Percentiles rank a stretch among this genome's conserved stretches.
Evolutionary conservation across 805 yeast species (phyloP).

Genomic region (Brettanomyces naardenensis): DNA sequence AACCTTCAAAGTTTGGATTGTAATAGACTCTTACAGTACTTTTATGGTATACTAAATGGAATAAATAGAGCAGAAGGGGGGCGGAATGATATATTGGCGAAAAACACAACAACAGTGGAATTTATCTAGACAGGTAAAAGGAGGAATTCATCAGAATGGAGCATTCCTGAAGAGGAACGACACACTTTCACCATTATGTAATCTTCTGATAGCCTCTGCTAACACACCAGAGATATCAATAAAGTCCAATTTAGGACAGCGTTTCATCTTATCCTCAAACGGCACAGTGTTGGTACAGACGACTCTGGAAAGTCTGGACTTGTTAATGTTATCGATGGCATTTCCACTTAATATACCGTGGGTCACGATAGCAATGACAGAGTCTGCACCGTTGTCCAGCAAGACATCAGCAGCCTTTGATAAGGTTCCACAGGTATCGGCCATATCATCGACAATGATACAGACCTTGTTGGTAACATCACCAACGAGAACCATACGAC

Average conservation of each 20-base stretch:
- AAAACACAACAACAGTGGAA: not conserved
- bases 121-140: not conserved
- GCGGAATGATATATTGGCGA: not conserved
- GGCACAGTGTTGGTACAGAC: conserved; percentile 95
- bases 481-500: conserved; percentile 93
- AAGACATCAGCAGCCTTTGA: conserved; percentile 91
- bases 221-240: conserved; percentile 80
- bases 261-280: conserved; percentile 49
- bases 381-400: conserved; percentile 70
- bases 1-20: conserved; percentile 38
- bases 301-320: conserved; percentile 58
- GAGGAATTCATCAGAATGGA: conserved; percentile 1
- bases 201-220: conserved; percentile 90
- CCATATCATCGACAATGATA: conserved; percentile 92
- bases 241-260: conserved; percentile 64
- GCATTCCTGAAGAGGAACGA: conserved; percentile 78
- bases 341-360: conserved; percentile 89
- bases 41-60: not conserved
- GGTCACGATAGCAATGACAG: conserved; percentile 89
- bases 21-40: conserved; percentile 8
- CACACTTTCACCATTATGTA: conserved; percentile 94
- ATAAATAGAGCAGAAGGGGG: not conserved
- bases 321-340: conserved; percentile 67
- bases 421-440: conserved; percentile 95
- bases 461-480: conserved; percentile 82